Percentiles rank a stretch among this genome's conserved stretches.
Conservation (phyloP, 495 filamentous ascomycete species). For the Neurospora sp. region DNA sequence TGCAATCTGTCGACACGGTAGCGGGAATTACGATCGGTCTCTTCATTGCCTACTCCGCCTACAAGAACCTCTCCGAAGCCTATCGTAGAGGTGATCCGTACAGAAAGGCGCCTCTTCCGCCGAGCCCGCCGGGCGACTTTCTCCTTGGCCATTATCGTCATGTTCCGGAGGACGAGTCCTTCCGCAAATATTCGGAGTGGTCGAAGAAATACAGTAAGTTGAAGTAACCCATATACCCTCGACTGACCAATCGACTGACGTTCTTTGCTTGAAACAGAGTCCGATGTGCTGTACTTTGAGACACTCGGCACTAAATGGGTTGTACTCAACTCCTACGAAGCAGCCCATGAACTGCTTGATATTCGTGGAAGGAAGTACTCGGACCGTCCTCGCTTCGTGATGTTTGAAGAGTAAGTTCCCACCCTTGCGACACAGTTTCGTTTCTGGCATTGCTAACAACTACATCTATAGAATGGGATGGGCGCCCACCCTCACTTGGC, state of each 20-base stretch:
- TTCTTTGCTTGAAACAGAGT: conserved; percentile 10
- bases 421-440: not conserved
- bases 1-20: not conserved
- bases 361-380: conserved; percentile 33
- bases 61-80: not conserved
- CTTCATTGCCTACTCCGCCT: not conserved
- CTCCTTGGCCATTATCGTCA: conserved; percentile 32
- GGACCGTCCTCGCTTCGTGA: conserved; percentile 36
- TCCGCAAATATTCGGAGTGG: conserved; percentile 31
- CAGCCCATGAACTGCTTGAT: conserved; percentile 33
- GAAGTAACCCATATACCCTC: not conserved
- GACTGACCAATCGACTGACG: not conserved
- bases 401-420: conserved; percentile 32
- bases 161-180: conserved; percentile 28
- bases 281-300: conserved; percentile 29
- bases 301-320: conserved; percentile 32
- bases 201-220: conserved; percentile 27
- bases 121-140: conserved; percentile 28
- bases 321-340: conserved; percentile 30
- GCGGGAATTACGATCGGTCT: not conserved
- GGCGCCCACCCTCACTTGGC: conserved; percentile 37
- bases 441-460: not conserved
- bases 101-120: conserved; percentile 20
- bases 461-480: conserved; percentile 28
- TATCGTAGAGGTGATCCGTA: not conserved